Conservation (phyloP, 2,329 filamentous ascomycete genomes). For the Neofusicoccum cordaticola region DNA sequence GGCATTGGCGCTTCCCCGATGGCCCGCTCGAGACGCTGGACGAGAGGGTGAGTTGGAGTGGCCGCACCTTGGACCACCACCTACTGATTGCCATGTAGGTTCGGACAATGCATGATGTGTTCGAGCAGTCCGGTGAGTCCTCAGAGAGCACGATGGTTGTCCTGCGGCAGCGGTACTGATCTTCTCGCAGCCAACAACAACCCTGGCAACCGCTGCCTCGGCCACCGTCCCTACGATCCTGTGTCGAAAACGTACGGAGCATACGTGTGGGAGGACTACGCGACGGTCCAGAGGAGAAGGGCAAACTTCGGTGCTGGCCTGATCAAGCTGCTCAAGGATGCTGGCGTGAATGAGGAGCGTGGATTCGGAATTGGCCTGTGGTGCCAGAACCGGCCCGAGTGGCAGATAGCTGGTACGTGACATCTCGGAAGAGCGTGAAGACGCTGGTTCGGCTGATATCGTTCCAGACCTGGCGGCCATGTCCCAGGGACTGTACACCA, state of each 20-base stretch:
- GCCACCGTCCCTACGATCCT: conserved; percentile 75
- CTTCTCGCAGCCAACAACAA: conserved; percentile 45
- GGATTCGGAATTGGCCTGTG: conserved; percentile 78
- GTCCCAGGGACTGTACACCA: conserved; percentile 83
- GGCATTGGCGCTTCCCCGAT: conserved; percentile 76
- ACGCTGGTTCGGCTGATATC: neutral
- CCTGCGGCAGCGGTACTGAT: neutral
- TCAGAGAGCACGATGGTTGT: no score
- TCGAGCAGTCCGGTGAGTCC: conserved; percentile 61
- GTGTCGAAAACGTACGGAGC: conserved; percentile 69
- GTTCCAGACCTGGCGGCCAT: conserved; percentile 73
- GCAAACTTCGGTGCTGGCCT: conserved; percentile 84
- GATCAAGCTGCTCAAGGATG: conserved; percentile 73
- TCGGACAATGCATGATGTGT: conserved; percentile 74
- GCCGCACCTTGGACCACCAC: neutral
- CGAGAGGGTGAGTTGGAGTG: conserved; percentile 51
- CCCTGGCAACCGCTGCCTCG: conserved; percentile 71
- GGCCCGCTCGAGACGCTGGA: conserved; percentile 70
- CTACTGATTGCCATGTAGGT: conserved; percentile 35
- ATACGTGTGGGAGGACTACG: conserved; percentile 82
- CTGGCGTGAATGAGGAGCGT: conserved; percentile 59
- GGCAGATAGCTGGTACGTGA: conserved; percentile 71
- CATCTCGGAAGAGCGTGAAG: neutral
- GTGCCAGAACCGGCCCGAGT: conserved; percentile 85
- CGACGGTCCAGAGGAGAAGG: conserved; percentile 72